Percentiles rank a stretch among this genome's conserved stretches.
Evolutionary conservation across 116 monocot species (phyloP).

Genomic region (Iris pallida): DNA sequence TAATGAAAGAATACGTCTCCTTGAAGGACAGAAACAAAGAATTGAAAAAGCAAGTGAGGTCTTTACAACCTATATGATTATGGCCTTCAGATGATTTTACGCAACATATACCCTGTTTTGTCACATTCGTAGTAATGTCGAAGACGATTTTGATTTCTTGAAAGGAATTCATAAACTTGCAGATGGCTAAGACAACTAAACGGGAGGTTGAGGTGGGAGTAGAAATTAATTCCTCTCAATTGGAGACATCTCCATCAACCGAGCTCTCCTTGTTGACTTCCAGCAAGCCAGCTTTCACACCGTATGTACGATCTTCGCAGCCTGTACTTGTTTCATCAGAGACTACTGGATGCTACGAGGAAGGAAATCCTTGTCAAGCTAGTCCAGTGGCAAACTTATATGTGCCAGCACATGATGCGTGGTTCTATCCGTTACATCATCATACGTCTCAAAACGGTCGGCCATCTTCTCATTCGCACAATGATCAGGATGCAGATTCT

Average conservation of each 20-base stretch:
- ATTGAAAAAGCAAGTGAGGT: conserved; percentile 39
- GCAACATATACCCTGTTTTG: not conserved
- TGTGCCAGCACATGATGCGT: conserved; percentile 11
- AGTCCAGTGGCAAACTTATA: not conserved
- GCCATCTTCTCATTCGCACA: not conserved
- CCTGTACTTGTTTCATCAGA: not conserved
- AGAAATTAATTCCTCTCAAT: not conserved
- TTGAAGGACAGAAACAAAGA: conserved; percentile 36
- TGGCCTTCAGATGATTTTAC: not conserved
- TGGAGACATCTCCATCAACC: conserved; percentile 8
- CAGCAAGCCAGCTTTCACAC: not conserved
- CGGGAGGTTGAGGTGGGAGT: not conserved
- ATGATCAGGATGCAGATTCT: not conserved
- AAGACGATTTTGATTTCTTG: not conserved
- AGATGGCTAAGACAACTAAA: conserved; percentile 14
- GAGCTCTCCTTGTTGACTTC: conserved; percentile 6
- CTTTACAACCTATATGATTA: not conserved
- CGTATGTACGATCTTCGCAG: conserved; percentile 8
- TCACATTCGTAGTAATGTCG: not conserved
- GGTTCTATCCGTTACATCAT: conserved; percentile 21
- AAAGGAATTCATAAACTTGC: not conserved
- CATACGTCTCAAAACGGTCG: not conserved
- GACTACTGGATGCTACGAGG: not conserved
- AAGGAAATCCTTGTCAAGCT: not conserved
- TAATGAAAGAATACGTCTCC: conserved; percentile 28